Evolutionary conservation across 352 stramenopile species (phyloP).

Genomic region (Phytophthora uliginosa): DNA sequence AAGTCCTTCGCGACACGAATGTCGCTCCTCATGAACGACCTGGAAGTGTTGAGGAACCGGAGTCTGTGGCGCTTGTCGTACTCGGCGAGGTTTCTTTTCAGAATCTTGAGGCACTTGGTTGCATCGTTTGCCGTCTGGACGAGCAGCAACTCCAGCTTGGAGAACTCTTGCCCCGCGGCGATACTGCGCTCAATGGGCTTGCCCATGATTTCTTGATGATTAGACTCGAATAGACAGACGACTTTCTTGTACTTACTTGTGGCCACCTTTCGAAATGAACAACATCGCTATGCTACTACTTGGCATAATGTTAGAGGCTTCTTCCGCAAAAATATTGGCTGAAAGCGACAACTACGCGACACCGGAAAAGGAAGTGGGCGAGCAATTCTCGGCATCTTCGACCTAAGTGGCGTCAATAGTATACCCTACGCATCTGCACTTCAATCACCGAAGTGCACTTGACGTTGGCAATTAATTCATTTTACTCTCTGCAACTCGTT

Average conservation of each 20-base stretch:
- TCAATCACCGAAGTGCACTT: too few species aligned
- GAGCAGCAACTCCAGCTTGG: conserved; percentile 28
- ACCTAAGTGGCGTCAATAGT: too few species aligned
- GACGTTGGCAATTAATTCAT: too few species aligned
- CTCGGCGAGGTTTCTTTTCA: conserved; percentile 34
- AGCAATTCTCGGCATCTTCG: background rate
- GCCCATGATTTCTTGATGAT: conserved; percentile 12
- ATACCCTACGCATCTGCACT: too few species aligned
- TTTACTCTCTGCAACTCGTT: too few species aligned
- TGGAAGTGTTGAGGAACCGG: conserved; percentile 32
- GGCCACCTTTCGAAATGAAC: conserved; percentile 18
- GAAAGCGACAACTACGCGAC: conserved; percentile 1
- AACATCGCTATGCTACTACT: background rate
- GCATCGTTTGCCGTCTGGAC: conserved; percentile 27
- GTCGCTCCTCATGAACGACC: conserved; percentile 40
- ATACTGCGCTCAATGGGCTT: conserved; percentile 14
- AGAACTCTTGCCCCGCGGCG: conserved; percentile 28
- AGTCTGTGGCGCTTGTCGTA: conserved; percentile 37
- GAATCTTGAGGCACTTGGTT: conserved; percentile 25
- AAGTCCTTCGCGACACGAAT: conserved; percentile 38
- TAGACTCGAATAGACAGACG: background rate
- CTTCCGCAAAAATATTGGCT: background rate
- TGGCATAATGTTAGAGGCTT: background rate
- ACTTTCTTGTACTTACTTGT: background rate
- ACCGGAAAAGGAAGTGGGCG: background rate